Conservation (phyloP, 1,284 basidiomycete genomes). For the Boletellus deceptivus region DNA sequence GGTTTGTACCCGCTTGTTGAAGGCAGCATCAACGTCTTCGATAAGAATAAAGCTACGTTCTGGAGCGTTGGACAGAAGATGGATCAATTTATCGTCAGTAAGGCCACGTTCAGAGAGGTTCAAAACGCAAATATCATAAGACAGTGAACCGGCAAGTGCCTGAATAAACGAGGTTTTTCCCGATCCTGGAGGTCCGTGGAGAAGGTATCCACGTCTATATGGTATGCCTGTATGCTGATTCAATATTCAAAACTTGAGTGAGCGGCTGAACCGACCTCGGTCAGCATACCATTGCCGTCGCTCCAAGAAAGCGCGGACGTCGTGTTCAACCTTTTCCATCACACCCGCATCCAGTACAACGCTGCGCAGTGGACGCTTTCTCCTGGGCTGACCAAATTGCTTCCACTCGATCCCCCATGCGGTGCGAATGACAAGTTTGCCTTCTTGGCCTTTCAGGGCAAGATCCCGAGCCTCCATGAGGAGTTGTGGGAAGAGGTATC, state of each 20-base stretch:
- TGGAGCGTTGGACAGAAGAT: constrained; percentile 90
- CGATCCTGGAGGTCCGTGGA: constrained; percentile 95
- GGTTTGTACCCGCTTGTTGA: constrained; percentile 87
- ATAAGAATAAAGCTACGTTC: constrained; percentile 92
- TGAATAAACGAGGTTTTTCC: constrained; percentile 99
- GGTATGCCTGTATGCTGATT: constrained; percentile 78
- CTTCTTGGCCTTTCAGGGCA: constrained; percentile 84
- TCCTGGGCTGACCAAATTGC: constrained; percentile 90
- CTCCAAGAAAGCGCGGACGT: constrained; percentile 81
- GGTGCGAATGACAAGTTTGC: constrained; percentile 94
- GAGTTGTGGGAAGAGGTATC: constrained; percentile 76
- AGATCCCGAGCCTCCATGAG: constrained; percentile 87
- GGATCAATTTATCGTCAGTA: constrained; percentile 95
- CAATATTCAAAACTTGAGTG: constrained; percentile 7
- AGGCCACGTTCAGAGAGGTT: constrained; percentile 97
- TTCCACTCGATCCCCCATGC: constrained; percentile 97
- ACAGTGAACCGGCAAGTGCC: constrained; percentile 88
- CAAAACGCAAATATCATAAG: constrained; percentile 94
- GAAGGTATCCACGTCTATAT: constrained; percentile 92
- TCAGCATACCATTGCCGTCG: constrained; percentile 95
- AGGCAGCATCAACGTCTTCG: constrained; percentile 98
- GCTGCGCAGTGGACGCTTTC: constrained; percentile 84
- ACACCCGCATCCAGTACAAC: constrained; percentile 88
- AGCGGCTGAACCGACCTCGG: constrained; percentile 59
- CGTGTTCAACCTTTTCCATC: constrained; percentile 75